Evolutionary conservation across 139 green algal species (phyloP).

Genomic region (Chlamydomonas sphaeroides): DNA sequence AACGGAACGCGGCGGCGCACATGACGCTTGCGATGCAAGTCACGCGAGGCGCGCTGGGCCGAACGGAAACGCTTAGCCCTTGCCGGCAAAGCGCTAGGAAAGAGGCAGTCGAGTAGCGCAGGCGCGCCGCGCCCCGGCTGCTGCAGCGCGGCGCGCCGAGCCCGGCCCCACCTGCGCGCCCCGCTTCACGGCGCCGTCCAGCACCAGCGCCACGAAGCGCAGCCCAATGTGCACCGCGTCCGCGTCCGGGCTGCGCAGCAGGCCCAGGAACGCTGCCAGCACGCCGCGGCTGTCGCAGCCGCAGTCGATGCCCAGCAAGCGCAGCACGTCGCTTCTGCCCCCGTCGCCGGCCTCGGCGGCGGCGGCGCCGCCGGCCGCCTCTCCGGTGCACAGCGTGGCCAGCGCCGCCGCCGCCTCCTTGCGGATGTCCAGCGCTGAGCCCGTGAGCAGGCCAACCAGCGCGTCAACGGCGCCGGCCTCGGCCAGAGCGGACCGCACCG

Average conservation of each 20-base stretch:
- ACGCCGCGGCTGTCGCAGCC: neutral
- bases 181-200: neutral
- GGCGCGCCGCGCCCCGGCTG: no score
- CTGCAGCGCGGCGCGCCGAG: no score
- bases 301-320: neutral
- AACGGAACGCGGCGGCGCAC: no score
- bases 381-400: conserved; percentile 4
- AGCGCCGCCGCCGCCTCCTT: conserved; percentile 34
- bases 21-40: no score
- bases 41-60: no score
- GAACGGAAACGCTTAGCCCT: no score
- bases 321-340: neutral
- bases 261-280: neutral
- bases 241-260: conserved; percentile 11
- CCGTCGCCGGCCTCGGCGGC: neutral
- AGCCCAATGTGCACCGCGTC: conserved; percentile 22
- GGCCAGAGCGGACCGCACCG: neutral
- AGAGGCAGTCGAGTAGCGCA: no score
- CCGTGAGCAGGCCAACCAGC: neutral
- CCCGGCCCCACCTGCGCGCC: conserved; percentile 2
- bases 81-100: no score
- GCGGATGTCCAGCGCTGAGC: neutral
- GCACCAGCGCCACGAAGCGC: conserved; percentile 18
- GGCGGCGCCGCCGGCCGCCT: neutral
- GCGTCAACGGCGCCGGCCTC: neutral